Evolutionary conservation across 179 eudicot species (phyloP), one percentile per base, ranked within the genome.

Genomic region (Heliamphora ciliata): DNA sequence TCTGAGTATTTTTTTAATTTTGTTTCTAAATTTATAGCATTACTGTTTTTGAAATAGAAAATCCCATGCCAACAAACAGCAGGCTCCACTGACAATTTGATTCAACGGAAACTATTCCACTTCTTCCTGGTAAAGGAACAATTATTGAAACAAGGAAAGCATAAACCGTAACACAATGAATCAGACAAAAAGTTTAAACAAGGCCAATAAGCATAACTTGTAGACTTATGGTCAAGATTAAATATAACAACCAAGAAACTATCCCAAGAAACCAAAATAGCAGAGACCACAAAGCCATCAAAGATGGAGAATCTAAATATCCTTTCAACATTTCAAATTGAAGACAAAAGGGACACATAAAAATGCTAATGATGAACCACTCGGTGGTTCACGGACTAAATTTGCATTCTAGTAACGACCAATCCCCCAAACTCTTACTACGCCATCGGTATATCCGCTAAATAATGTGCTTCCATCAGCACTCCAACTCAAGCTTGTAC

Each of bases 381-480:
- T 77, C 24, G 10, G 40, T 8, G 21, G 17, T 77, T 65, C 68
- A 60, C 47, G 55, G 69, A 17, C 56, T 47, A 61, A 8, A 79
- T 31, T 59, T 4, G 18, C 15, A 52, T 54, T 54, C 80, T 84
- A 84, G 69, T 77, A 88, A 66, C 91, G 90, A 55, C 88, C 89
- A 82, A 88, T 81, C 4, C 88, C 87, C 50, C 86, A 90, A 10
- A 90, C 92, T 77, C 92, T 87, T 82, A 90, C 86, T 18, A 88
- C 80, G 60, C 92, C 92, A 21, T 90, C 92, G 17, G 92, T 90
- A 86, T 90, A 90, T n/a, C 92, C 92, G 73, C 92, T 84, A 85
- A 88, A 90, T 77, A 90, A 84, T 9, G 92, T 90, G 85, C 88
- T 87, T 9, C 92, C 92, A 84, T 90, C 92, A 1, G 86, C 87